Base-by-base conservation (phyloP, 768 basidiomycete species). In the Paxillus ammoniavirescens region DNA sequence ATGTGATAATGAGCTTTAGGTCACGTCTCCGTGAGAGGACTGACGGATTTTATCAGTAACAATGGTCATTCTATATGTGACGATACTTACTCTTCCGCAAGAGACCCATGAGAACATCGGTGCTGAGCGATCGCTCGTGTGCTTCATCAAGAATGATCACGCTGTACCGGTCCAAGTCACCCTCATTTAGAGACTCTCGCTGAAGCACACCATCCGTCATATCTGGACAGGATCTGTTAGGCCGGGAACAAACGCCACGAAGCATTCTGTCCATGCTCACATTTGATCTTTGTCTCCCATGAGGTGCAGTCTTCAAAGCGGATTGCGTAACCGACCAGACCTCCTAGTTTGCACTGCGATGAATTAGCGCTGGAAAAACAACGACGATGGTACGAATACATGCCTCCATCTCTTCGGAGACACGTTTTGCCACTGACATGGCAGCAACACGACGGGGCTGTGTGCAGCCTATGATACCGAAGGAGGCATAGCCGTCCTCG, bases 371-470 rank as follows among this genome's bases (percentile, higher is more conserved):
- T 35, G 5, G 10, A 31, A 45, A 50, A 21, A 40, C 43, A 42
- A 21, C 15, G 3, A 12, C 30, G 46, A 21, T 48, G 18, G 52
- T 21, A 40, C 12, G 2, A 43, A 49, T 41, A 66, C 83, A 50
- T 43, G 91, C 91, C 83, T 97, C 92, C 89, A 99, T 98, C 73
- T 99, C 97, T 67, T 99, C 97, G 65, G 93, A 94, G 53, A 99
- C 97, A 71, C 97, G 94, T 75, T 99, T 98, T n/a, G 97, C 97
- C 7, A 98, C 97, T 9, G 92, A 95, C 97, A 99, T 98, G 14
- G 97, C 97, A 42, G 97, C 97, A 28, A 99, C 97, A 75, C 97
- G 94, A 61, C 97, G 83, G 46, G 97, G 97, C 67, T 99, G 97
- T 0, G 97, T 99, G 66, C 97, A 99, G 10, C 96, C 96, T 47